Evolutionary conservation across 306 rosid genomes (phyloP), one percentile per base, ranked within the genome.

Genomic region (Pyrus betulifolia): DNA sequence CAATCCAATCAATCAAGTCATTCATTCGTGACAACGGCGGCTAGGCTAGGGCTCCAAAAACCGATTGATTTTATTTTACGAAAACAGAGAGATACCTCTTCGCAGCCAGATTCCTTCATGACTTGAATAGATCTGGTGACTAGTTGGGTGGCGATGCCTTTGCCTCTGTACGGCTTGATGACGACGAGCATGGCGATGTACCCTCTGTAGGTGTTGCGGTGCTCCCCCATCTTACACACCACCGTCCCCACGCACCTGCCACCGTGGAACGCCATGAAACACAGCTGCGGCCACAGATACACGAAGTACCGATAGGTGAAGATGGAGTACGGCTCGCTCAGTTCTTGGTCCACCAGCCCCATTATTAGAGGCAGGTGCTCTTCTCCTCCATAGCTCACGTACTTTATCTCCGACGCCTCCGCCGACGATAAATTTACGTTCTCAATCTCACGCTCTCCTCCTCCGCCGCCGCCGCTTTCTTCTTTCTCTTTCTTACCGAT

Each of bases 141-240:
- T 72, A 95, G 97, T 67, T 90, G 96, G 4, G 99, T 87, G 51
- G 99, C 99, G 74, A 95, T 91, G 85, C 99, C 99, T 82, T 25
- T 89, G 69, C 98, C 97, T 86, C 98, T 86, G 27, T 88, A 92
- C 68, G 98, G 89, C 58, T 92, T 92, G 82, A 95, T 88, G 21
- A 95, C 97, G 72, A 92, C 99, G 44, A 95, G 78, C 99, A 95
- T 95, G 8, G 97, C 99, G 79, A 95, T 95, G 81, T 95, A 95
- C 0, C 99, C 99, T 86, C 99, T 90, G 85, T 85, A 91, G 46
- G 90, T 79, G 76, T 79, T 89, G 23, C 98, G 91, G 77, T 95
- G 97, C 77, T 95, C 97, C 14, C 98, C 97, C 97, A 90, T 95
- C 80, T 95, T 95, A 86, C 98, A 95, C 19, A 95, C 97, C 78